A percentile compares a stretch with the other conserved stretches of the same genome.
Conservation (phyloP, 2,329 filamentous ascomycete genomes). For the Aspergillus brunneoviolaceus region DNA sequence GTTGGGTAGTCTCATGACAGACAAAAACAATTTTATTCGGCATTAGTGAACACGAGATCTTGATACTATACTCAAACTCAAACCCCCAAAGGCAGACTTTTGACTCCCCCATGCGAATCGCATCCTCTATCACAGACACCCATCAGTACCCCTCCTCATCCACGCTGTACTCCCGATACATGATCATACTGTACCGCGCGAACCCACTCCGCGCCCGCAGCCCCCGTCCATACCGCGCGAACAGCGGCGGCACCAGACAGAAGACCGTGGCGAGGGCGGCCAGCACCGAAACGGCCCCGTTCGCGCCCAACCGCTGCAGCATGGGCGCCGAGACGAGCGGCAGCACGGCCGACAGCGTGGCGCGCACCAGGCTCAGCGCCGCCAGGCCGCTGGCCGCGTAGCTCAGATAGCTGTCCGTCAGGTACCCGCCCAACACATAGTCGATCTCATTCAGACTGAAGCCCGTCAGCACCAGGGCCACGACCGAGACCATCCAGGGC, state of each 20-base stretch:
- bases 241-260: constrained; percentile 35
- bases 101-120: too few relatives aligned
- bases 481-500: constrained; percentile 42
- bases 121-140: background rate
- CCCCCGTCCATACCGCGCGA: constrained; percentile 33
- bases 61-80: too few relatives aligned
- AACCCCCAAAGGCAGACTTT: too few relatives aligned
- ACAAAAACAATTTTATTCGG: too few relatives aligned
- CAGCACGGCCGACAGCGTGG: constrained; percentile 38
- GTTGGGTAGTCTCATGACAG: too few relatives aligned
- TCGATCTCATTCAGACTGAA: constrained; percentile 50
- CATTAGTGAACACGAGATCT: too few relatives aligned
- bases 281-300: constrained; percentile 39
- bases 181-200: constrained; percentile 31
- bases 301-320: constrained; percentile 39
- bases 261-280: constrained; percentile 43
- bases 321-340: constrained; percentile 43
- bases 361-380: constrained; percentile 40
- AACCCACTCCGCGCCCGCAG: constrained; percentile 37
- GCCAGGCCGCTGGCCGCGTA: constrained; percentile 47
- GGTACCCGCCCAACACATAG: constrained; percentile 41
- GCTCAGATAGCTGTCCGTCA: constrained; percentile 46
- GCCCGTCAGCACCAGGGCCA: constrained; percentile 44
- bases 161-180: constrained; percentile 28
- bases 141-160: constrained; percentile 26